Conservation (phyloP, 148 eudicot species). For the Diospyros kaki region DNA sequence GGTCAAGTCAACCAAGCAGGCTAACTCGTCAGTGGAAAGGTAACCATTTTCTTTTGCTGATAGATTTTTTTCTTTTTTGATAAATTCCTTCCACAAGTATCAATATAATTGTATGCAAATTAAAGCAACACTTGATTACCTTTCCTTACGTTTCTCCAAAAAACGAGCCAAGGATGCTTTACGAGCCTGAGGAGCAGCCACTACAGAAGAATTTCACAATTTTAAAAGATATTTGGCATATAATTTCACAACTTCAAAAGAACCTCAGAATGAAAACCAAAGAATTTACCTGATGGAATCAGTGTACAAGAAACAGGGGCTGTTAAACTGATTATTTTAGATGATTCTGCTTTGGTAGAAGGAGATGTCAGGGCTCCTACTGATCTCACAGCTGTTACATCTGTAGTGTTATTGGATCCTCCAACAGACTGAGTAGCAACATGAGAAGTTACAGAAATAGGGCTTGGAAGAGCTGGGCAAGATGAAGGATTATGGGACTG, state of each 20-base stretch:
- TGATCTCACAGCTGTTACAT: conserved; percentile 24
- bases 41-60: too few relatives aligned
- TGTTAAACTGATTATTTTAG: conserved; percentile 12
- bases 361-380: conserved; percentile 12
- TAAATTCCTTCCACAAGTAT: background rate
- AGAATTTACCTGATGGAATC: conserved; percentile 24
- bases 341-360: conserved; percentile 24
- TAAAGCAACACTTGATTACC: conserved; percentile 30
- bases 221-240: background rate
- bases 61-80: too few relatives aligned
- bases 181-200: conserved; percentile 66
- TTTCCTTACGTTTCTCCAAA: conserved; percentile 63
- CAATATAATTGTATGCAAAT: background rate
- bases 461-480: conserved; percentile 17
- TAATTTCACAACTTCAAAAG: background rate
- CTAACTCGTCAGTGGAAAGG: too few relatives aligned
- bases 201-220: conserved; percentile 15
- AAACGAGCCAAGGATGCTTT: conserved; percentile 71
- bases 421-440: conserved; percentile 20
- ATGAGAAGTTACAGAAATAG: conserved; percentile 25
- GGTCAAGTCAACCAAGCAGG: background rate
- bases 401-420: conserved; percentile 14
- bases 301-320: conserved; percentile 18
- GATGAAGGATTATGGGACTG: conserved; percentile 12
- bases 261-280: conserved; percentile 4